Conservation (phyloP, 768 basidiomycete genomes). For the Chlorophyllum brunneum region DNA sequence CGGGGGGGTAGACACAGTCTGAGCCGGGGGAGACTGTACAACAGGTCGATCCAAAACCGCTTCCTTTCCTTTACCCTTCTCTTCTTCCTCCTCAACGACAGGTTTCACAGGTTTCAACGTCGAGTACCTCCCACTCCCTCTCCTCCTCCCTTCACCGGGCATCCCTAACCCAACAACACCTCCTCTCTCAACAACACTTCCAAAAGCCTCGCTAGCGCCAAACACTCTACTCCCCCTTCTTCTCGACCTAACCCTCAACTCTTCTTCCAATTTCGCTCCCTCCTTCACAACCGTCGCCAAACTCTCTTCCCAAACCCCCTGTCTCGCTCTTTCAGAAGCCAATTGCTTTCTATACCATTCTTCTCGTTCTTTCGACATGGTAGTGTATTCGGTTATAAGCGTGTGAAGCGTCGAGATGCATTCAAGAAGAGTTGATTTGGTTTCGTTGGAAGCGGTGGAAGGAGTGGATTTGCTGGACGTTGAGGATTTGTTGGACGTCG, state of each 20-base stretch:
- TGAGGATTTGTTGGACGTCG: neutral
- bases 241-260: constrained; percentile 60
- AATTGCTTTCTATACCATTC: constrained; percentile 70
- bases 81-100: too few species aligned
- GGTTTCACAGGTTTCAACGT: neutral
- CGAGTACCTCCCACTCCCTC: neutral
- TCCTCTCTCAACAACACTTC: neutral
- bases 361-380: constrained; percentile 76
- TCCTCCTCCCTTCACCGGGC: constrained; percentile 13
- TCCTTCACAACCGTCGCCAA: constrained; percentile 81
- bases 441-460: constrained; percentile 15
- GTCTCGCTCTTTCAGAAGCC: constrained; percentile 58
- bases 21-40: too few species aligned
- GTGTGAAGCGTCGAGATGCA: constrained; percentile 53
- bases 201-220: constrained; percentile 25
- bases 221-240: constrained; percentile 58
- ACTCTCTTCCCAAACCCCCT: constrained; percentile 86
- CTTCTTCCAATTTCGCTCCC: constrained; percentile 78
- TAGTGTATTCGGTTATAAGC: constrained; percentile 62
- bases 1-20: too few species aligned
- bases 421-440: constrained; percentile 54
- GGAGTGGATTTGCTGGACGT: neutral
- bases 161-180: constrained; percentile 10
- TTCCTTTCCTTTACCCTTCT: too few species aligned
- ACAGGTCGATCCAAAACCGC: neutral